These are phyloP conservation scores for Saccharomyces hybrid DNA, from an alignment of 1,139 yeast genomes.

Conservation along the genomic window DNA sequence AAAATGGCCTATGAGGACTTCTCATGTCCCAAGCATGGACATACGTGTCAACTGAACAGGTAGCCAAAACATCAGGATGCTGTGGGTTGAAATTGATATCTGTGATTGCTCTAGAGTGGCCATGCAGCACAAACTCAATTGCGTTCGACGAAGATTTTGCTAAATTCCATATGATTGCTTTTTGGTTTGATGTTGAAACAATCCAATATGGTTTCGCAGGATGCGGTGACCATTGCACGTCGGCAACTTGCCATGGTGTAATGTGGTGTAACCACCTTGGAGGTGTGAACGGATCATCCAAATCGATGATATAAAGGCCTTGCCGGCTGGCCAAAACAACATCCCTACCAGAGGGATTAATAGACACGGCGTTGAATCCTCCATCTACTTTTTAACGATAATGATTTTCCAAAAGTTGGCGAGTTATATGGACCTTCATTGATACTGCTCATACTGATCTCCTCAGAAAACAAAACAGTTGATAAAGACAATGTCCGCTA, in stretches of 20 bases:
- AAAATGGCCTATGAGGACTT: conserved; percentile 61
- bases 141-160: conserved; percentile 70
- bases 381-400: conserved; percentile 87
- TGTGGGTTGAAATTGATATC: conserved; percentile 88
- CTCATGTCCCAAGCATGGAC: conserved; percentile 89
- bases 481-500: neutral
- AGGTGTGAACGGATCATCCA: conserved; percentile 90
- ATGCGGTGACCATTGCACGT: conserved; percentile 97
- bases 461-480: conserved; percentile 1
- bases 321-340: conserved; percentile 79
- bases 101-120: conserved; percentile 87
- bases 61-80: conserved; percentile 83
- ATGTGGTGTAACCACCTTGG: conserved; percentile 89
- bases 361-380: conserved; percentile 87
- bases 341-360: conserved; percentile 88
- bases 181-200: conserved; percentile 87
- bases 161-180: conserved; percentile 90
- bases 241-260: conserved; percentile 98
- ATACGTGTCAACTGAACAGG: conserved; percentile 86
- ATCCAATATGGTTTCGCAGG: conserved; percentile 80
- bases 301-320: conserved; percentile 82
- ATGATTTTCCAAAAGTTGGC: conserved; percentile 65
- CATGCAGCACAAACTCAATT: conserved; percentile 77
- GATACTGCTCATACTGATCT: neutral
- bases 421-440: conserved; percentile 33